These are phyloP conservation scores for Sicyos baderoa DNA, from an alignment of 306 rosid genomes.

Conservation along the genomic window DNA sequence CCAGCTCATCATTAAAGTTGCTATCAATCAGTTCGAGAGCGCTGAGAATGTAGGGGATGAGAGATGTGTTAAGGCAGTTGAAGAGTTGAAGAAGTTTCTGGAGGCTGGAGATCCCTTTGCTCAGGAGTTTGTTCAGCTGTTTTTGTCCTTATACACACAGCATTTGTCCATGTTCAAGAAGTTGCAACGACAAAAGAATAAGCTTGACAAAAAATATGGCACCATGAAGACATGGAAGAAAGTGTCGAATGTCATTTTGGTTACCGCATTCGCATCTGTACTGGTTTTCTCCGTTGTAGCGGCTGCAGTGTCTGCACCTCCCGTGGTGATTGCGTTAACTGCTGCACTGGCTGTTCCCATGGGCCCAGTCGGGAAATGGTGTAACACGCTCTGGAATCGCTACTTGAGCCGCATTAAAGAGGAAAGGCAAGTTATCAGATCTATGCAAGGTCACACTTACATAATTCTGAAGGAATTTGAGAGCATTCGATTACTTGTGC, in stretches of 20 bases:
- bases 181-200: conserved; percentile 42
- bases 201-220: conserved; percentile 70
- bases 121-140: conserved; percentile 47
- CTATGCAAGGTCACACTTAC: conserved; percentile 46
- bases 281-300: conserved; percentile 83
- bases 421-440: conserved; percentile 43
- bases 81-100: conserved; percentile 52
- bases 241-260: conserved; percentile 62
- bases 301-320: conserved; percentile 75
- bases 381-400: conserved; percentile 51
- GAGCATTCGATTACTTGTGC: conserved; percentile 35
- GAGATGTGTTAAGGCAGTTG: conserved; percentile 48
- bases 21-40: conserved; percentile 46
- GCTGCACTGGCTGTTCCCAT: conserved; percentile 69
- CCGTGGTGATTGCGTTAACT: conserved; percentile 60
- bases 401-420: conserved; percentile 44
- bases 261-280: conserved; percentile 60
- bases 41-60: conserved; percentile 42
- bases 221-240: conserved; percentile 54
- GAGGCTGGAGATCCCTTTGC: conserved; percentile 74
- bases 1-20: conserved; percentile 52
- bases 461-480: conserved; percentile 56
- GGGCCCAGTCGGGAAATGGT: conserved; percentile 89
- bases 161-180: conserved; percentile 49
- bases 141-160: conserved; percentile 41